phyloP scores from a whole-genome alignment of 176 grass and related monocot species.

The Canna indica region DNA sequence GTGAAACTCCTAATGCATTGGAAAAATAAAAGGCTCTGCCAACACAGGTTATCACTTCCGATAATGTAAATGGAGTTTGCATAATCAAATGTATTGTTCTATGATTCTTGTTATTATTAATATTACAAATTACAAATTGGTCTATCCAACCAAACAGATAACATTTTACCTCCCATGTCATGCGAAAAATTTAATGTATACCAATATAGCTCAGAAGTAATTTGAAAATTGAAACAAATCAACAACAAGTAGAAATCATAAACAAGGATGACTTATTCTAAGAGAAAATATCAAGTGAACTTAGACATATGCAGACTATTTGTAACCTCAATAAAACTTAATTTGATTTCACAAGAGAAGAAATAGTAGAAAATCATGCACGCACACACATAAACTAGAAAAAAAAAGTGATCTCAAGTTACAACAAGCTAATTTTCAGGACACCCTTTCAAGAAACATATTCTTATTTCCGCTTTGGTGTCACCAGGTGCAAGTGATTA shows the following conservation, averaged over 20 bases:
- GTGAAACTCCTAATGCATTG: too few species aligned
- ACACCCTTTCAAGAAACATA: background rate
- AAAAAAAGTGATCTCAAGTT: background rate
- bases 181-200: background rate
- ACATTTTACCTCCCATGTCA: background rate
- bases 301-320: background rate
- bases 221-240: background rate
- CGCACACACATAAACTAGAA: background rate
- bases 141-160: background rate
- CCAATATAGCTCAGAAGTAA: background rate
- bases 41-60: too few species aligned
- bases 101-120: background rate
- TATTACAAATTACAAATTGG: background rate
- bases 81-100: too few species aligned
- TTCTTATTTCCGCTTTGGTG: background rate
- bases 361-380: background rate
- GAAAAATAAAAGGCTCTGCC: too few species aligned
- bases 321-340: background rate
- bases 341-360: background rate
- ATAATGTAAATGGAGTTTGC: too few species aligned
- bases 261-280: background rate
- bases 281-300: background rate
- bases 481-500: background rate
- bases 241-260: background rate
- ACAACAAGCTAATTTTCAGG: background rate